Evolutionary conservation across 257 asterid species (phyloP).

Genomic region (Galeopsis tetrahit): DNA sequence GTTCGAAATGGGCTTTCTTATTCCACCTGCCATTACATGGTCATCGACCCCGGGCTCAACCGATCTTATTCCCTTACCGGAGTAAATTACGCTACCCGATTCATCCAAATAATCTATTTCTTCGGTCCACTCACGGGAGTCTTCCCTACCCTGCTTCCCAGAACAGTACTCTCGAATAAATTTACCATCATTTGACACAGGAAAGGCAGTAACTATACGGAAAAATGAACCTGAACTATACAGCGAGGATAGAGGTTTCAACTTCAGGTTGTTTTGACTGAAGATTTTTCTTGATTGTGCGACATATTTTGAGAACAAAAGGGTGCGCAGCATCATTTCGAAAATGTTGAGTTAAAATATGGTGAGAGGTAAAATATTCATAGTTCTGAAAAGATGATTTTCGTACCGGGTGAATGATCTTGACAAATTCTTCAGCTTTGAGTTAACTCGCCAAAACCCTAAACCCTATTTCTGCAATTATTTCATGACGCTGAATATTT

Average conservation of each 20-base stretch:
- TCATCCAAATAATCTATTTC: slow-evolving; percentile 87
- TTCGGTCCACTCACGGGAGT: slow-evolving; percentile 70
- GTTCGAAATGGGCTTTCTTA: slow-evolving; percentile 79
- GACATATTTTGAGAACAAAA: slow-evolving; percentile 42
- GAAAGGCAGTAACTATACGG: slow-evolving; percentile 20
- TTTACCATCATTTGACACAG: slow-evolving; percentile 16
- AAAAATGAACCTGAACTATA: slow-evolving; percentile 13
- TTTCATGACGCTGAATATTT: neutral
- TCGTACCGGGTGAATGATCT: slow-evolving; percentile 29
- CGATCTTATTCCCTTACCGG: slow-evolving; percentile 88
- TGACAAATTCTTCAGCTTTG: neutral
- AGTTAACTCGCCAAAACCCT: slow-evolving; percentile 38
- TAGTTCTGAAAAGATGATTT: slow-evolving; percentile 6
- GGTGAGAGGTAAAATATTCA: neutral
- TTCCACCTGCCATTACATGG: slow-evolving; percentile 86
- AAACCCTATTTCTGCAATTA: slow-evolving; percentile 33
- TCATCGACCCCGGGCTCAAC: slow-evolving; percentile 88
- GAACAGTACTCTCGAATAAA: slow-evolving; percentile 58
- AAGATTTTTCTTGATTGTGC: slow-evolving; percentile 31
- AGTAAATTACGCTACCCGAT: slow-evolving; percentile 80
- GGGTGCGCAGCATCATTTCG: slow-evolving; percentile 46
- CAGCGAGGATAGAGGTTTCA: slow-evolving; percentile 34
- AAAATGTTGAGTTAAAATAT: neutral
- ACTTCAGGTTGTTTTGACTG: slow-evolving; percentile 20
- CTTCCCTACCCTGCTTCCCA: slow-evolving; percentile 40